Conservation (phyloP, 305 asterid genomes). For the Fraxinus velutina region DNA sequence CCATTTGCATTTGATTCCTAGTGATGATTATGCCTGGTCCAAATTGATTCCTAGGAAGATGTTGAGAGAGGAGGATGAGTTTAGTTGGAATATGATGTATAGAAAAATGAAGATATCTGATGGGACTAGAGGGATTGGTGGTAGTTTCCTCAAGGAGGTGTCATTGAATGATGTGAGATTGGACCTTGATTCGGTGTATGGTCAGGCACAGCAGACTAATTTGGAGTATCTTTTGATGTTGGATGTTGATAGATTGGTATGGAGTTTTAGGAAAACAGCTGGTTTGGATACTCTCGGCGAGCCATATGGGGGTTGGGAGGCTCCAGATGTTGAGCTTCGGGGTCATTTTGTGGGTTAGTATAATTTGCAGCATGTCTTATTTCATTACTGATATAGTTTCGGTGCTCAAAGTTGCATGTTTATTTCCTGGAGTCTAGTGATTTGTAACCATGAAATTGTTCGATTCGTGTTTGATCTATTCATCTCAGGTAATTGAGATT, state of each 20-base stretch:
- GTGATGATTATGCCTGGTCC: conserved; percentile 62
- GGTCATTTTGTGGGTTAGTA: conserved; percentile 95
- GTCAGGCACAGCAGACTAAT: conserved; percentile 84
- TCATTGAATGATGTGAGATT: conserved; percentile 70
- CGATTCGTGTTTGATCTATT: neutral
- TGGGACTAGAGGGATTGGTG: conserved; percentile 25
- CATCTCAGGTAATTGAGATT: conserved; percentile 7
- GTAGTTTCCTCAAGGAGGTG: conserved; percentile 54
- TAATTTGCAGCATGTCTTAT: neutral
- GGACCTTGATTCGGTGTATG: conserved; percentile 60
- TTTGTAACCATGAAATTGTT: conserved; percentile 12
- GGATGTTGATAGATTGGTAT: conserved; percentile 75
- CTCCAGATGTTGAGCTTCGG: conserved; percentile 62
- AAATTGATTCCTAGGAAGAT: conserved; percentile 68
- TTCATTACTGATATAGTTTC: neutral
- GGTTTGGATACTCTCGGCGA: conserved; percentile 59
- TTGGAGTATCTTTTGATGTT: conserved; percentile 82
- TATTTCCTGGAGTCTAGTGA: neutral
- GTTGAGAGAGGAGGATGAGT: conserved; percentile 56
- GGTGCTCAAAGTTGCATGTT: neutral
- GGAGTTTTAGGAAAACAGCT: conserved; percentile 84
- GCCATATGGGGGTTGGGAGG: conserved; percentile 97
- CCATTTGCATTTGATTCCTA: conserved; percentile 62
- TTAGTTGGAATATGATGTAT: conserved; percentile 47
- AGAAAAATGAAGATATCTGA: conserved; percentile 41